Base-by-base conservation (phyloP, 2,329 filamentous ascomycete species). In the Fusarium verrucosum region DNA sequence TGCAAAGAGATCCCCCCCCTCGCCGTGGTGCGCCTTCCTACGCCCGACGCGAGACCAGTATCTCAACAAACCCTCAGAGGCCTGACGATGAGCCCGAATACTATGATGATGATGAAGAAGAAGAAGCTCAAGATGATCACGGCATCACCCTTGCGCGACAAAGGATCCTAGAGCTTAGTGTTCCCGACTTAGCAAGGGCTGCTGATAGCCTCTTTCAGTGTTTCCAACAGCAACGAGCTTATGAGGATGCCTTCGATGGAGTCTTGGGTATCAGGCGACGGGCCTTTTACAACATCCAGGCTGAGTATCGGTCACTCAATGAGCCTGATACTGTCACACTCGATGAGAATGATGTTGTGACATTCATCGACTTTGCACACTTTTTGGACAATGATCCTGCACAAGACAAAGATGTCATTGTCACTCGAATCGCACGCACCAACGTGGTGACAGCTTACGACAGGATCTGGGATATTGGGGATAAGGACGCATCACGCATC, bases 381-480 rank as follows among this genome's bases (percentile, higher is more conserved):
- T 57, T 60, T 20, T 14, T 51, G 23, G 13, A 32, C 28, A 19
- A 25, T n/a, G 10, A 22, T 11, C 22, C 23, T 17, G 49, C 44
- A n/a, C 41, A 53, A n/a, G 38, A 57, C 5, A 33, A 46, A 14
- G 37, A 26, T 11, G 22, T 25, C 17, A 62, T 54, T 20, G 50
- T 36, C 10, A 58, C 28, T 14, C 59, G 69, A 14, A 63, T 77
- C 16, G 73, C 70, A 6, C 65, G 70, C 25, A 75, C 75, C 23
- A 81, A 81, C 51, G 68, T 78, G 7, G 76, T 74, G 20, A 70
- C 72, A 6, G 71, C 77, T 8, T 70, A 78, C 11, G 72, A 77
- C 47, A 62, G 68, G 6, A 59, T 77, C 30, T 49, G 60, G 13
- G 42, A 38, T 20, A 38, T 70, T n/a, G 25, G 64, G 28, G 36